Conservation (phyloP, 108 stramenopile species). For the Schizochytrium sp. region DNA sequence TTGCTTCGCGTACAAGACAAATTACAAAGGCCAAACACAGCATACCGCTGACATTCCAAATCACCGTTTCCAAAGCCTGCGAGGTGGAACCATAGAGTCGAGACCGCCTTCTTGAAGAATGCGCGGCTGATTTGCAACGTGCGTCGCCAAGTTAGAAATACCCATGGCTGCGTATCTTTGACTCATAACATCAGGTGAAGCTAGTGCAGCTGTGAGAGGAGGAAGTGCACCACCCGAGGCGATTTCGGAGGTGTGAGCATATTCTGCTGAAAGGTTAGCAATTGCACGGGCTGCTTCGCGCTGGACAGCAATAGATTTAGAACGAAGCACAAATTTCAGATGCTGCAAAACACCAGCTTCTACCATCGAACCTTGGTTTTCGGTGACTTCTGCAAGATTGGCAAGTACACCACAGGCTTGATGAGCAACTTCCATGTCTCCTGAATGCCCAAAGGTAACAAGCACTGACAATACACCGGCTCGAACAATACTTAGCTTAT, state of each 20-base stretch:
- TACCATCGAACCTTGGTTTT: constrained; percentile 80
- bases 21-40: constrained; percentile 82
- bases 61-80: constrained; percentile 77
- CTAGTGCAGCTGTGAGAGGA: constrained; percentile 78
- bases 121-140: constrained; percentile 75
- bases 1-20: constrained; percentile 77
- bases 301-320: constrained; percentile 79
- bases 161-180: constrained; percentile 87
- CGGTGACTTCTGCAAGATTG: constrained; percentile 78
- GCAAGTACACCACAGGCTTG: constrained; percentile 78
- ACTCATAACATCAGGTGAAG: constrained; percentile 79
- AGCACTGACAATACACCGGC: constrained; percentile 75
- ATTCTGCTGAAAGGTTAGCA: constrained; percentile 84
- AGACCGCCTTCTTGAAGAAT: constrained; percentile 82
- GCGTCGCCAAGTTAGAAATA: constrained; percentile 81
- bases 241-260: constrained; percentile 79
- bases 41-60: constrained; percentile 81
- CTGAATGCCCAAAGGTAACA: constrained; percentile 73
- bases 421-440: constrained; percentile 79
- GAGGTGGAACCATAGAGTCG: constrained; percentile 71
- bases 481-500: constrained; percentile 74
- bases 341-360: constrained; percentile 82
- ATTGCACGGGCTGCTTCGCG: constrained; percentile 83
- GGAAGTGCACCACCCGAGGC: constrained; percentile 79
- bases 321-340: constrained; percentile 82